Evolutionary conservation across 345 rosid species (phyloP).

Genomic region (Eutrema yunnanense): DNA sequence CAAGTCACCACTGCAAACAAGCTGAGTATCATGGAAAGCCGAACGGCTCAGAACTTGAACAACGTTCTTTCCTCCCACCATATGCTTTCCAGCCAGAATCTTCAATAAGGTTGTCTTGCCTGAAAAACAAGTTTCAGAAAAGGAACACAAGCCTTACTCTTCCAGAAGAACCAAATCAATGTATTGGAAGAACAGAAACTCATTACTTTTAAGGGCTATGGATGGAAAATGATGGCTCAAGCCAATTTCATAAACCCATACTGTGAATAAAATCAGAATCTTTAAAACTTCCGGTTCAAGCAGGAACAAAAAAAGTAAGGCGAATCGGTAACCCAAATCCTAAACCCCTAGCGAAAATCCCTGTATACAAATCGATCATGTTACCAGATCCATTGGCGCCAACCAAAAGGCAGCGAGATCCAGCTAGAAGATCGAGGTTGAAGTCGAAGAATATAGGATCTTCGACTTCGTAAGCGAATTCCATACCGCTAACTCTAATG

Average conservation of each 20-base stretch:
- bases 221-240: neutral
- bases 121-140: conserved; percentile 5
- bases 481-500: conserved; percentile 69
- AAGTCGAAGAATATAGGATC: conserved; percentile 68
- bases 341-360: neutral
- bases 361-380: neutral
- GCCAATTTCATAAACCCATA: neutral
- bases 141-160: neutral
- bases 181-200: neutral
- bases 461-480: conserved; percentile 58
- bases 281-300: neutral
- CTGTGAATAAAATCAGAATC: neutral
- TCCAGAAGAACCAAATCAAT: neutral
- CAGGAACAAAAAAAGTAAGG: neutral
- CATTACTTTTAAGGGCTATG: neutral
- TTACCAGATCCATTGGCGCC: conserved; percentile 97
- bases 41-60: conserved; percentile 73
- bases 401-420: conserved; percentile 87
- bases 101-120: conserved; percentile 87
- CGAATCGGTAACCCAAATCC: neutral
- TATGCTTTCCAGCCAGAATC: conserved; percentile 87
- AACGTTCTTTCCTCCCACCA: conserved; percentile 87
- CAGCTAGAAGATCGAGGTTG: conserved; percentile 52
- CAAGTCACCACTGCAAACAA: conserved; percentile 82
- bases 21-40: conserved; percentile 82